These are phyloP conservation scores for Cicer cuneatum DNA, from an alignment of 306 rosid genomes.

Conservation along the genomic window DNA sequence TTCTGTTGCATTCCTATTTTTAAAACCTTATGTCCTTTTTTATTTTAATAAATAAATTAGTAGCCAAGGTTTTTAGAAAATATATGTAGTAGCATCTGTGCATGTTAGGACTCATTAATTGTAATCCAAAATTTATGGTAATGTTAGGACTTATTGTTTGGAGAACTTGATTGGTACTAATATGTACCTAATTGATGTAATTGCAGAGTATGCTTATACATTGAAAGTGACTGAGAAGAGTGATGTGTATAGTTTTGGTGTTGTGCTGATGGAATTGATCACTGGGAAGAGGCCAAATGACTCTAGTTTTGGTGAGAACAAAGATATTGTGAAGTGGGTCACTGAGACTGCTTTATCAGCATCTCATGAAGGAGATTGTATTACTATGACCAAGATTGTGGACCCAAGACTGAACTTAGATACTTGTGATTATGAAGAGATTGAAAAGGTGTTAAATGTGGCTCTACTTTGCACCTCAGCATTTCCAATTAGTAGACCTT, in stretches of 20 bases:
- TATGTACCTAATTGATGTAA: conserved; percentile 8
- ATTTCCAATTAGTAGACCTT: conserved; percentile 73
- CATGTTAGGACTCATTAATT: no score
- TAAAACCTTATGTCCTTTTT: no score
- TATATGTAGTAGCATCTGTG: no score
- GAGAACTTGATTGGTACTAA: conserved; percentile 1
- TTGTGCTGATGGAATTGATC: conserved; percentile 73
- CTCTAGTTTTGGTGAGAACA: conserved; percentile 67
- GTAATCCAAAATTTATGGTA: no score
- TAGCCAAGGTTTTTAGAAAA: no score
- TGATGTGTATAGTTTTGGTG: conserved; percentile 85
- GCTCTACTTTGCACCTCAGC: conserved; percentile 74
- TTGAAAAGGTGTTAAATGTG: conserved; percentile 66
- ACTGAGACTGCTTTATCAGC: conserved; percentile 51
- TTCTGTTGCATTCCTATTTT: no score
- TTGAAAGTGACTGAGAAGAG: conserved; percentile 78
- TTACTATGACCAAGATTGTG: conserved; percentile 47
- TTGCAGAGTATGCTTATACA: conserved; percentile 72
- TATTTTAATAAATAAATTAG: no score
- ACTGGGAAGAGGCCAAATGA: conserved; percentile 86
- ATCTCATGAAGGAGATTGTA: conserved; percentile 20
- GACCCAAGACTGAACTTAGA: conserved; percentile 62
- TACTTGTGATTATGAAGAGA: conserved; percentile 55
- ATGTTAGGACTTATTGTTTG: no score
- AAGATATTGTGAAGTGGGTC: conserved; percentile 80